Percentiles rank a stretch among this genome's conserved stretches.
Conservation (phyloP, 1,284 basidiomycete species). For the Tylopilus sp. region DNA sequence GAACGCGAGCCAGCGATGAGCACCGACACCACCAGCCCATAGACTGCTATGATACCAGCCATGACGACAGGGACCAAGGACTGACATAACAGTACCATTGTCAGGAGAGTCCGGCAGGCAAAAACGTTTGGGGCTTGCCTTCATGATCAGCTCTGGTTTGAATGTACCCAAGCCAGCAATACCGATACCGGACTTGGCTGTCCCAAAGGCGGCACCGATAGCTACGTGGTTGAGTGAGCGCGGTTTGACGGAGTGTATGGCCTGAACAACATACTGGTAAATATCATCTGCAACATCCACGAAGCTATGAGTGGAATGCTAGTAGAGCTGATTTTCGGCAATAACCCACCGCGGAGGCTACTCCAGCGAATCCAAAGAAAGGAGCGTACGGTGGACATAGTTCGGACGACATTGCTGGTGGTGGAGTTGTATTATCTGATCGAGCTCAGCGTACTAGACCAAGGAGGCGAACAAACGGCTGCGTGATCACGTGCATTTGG, state of each 20-base stretch:
- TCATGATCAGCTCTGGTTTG: conserved; percentile 97
- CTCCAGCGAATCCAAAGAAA: conserved; percentile 82
- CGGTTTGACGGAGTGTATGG: background rate
- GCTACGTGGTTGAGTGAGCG: conserved; percentile 43
- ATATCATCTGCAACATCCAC: conserved; percentile 61
- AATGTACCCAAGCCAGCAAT: conserved; percentile 95
- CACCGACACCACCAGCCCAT: conserved; percentile 65
- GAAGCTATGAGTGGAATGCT: conserved; percentile 12
- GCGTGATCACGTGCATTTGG: conserved; percentile 15
- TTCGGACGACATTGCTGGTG: conserved; percentile 42
- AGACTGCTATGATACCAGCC: conserved; percentile 74
- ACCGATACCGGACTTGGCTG: conserved; percentile 95
- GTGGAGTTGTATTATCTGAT: conserved; percentile 1
- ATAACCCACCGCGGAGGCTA: conserved; percentile 69
- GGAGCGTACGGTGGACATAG: conserved; percentile 77
- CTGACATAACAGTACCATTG: conserved; percentile 13
- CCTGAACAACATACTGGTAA: conserved; percentile 63
- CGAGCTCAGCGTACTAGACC: background rate
- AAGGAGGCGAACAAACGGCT: background rate
- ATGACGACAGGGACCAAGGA: conserved; percentile 49
- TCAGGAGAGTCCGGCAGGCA: conserved; percentile 1
- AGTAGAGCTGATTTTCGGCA: background rate
- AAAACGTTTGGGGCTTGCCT: conserved; percentile 46
- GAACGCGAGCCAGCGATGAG: conserved; percentile 59
- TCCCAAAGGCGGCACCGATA: conserved; percentile 94